Evolutionary conservation across 1,284 basidiomycete genomes (phyloP).

Genomic region (Rhodofomes roseus): DNA sequence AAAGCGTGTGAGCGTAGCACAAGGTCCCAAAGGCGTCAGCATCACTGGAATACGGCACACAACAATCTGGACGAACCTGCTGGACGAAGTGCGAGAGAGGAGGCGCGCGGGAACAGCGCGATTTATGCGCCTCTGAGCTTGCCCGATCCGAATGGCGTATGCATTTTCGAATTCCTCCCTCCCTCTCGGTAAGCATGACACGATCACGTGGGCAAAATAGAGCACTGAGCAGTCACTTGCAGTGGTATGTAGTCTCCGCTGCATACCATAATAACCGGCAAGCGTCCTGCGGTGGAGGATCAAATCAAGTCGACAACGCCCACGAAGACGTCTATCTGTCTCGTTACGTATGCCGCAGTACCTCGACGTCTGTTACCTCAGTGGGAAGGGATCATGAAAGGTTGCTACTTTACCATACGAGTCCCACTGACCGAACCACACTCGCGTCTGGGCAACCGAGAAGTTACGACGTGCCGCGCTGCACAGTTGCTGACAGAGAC

Average conservation of each 20-base stretch:
- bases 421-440: not conserved
- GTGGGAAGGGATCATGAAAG: too few relatives aligned
- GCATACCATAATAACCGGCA: too few relatives aligned
- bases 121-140: not conserved
- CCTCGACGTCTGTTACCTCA: too few relatives aligned
- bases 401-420: too few relatives aligned
- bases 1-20: too few relatives aligned
- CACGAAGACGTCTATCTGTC: not conserved
- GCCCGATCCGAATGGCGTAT: not conserved
- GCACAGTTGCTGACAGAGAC: not conserved
- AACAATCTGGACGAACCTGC: not conserved
- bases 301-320: too few relatives aligned
- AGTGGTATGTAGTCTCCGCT: too few relatives aligned
- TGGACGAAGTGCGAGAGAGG: not conserved
- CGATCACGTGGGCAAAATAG: not conserved
- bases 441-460: not conserved
- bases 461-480: not conserved
- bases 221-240: too few relatives aligned
- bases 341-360: too few relatives aligned
- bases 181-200: not conserved
- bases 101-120: not conserved
- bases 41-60: not conserved
- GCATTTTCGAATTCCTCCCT: not conserved
- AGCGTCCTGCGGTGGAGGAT: too few relatives aligned
- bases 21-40: not conserved